Percentiles rank a stretch among this genome's conserved stretches.
Conservation (phyloP, 164 flowering plant genomes). For the Chimonanthus praecox region DNA sequence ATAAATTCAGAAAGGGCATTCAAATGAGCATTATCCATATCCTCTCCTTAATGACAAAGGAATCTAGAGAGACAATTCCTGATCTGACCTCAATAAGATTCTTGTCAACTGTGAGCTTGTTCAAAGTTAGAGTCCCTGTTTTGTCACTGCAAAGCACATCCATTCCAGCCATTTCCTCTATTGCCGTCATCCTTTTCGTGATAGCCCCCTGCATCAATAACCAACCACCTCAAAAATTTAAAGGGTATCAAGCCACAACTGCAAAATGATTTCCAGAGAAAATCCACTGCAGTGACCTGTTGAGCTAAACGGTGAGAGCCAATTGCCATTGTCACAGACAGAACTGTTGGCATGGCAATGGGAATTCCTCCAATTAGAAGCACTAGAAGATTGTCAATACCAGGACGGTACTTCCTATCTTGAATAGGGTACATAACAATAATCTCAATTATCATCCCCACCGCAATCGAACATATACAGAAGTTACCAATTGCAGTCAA, state of each 20-base stretch:
- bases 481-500: conserved; percentile 77
- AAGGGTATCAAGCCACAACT: not conserved
- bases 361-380: conserved; percentile 73
- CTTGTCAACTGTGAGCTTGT: conserved; percentile 81
- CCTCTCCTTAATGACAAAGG: not conserved
- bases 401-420: conserved; percentile 48
- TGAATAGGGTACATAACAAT: conserved; percentile 75
- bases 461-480: conserved; percentile 73
- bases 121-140: conserved; percentile 84
- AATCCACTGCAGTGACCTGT: conserved; percentile 34
- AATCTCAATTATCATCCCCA: conserved; percentile 64
- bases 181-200: conserved; percentile 95
- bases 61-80: not conserved
- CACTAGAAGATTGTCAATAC: conserved; percentile 66
- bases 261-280: not conserved
- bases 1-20: not conserved
- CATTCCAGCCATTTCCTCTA: conserved; percentile 98
- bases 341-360: conserved; percentile 76
- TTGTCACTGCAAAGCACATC: conserved; percentile 95
- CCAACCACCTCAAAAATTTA: not conserved
- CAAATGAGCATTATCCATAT: not conserved
- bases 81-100: conserved; percentile 74
- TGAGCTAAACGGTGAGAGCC: conserved; percentile 67
- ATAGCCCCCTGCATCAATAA: conserved; percentile 71
- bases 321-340: conserved; percentile 75